Evolutionary conservation across 1,284 basidiomycete genomes (phyloP).

Genomic region (Cronartium quercuum): DNA sequence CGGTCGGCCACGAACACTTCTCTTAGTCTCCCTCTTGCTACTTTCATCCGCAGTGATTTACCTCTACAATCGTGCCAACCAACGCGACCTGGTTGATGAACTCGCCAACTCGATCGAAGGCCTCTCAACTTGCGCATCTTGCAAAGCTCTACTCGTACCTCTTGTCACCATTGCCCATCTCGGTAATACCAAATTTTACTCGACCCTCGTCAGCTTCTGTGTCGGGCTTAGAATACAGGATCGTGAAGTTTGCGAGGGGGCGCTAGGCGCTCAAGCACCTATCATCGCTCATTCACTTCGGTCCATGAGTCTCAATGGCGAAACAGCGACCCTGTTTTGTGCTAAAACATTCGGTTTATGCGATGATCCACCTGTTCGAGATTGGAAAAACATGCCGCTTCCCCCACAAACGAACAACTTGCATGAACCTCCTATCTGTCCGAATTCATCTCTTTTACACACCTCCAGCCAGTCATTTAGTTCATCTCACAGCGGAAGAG

Average conservation of each 20-base stretch:
- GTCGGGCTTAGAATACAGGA: slow-evolving; percentile 46
- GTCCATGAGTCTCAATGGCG: slow-evolving; percentile 53
- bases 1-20: not conserved
- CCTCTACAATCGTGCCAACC: slow-evolving; percentile 18
- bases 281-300: slow-evolving; percentile 59
- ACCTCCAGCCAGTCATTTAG: not conserved
- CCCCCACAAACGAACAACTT: slow-evolving; percentile 2
- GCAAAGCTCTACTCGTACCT: slow-evolving; percentile 26
- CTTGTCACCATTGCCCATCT: slow-evolving; percentile 36
- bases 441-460: not conserved
- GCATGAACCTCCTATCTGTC: no score
- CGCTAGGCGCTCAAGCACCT: slow-evolving; percentile 55
- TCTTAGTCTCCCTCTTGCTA: slow-evolving; percentile 6
- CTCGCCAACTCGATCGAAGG: slow-evolving; percentile 30
- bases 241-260: slow-evolving; percentile 57
- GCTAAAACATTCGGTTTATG: slow-evolving; percentile 59
- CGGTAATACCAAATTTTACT: slow-evolving; percentile 14
- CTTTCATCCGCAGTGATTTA: slow-evolving; percentile 8
- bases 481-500: not conserved
- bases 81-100: slow-evolving; percentile 23
- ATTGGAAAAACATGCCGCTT: slow-evolving; percentile 40
- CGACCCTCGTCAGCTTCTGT: slow-evolving; percentile 35
- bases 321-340: slow-evolving; percentile 58
- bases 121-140: slow-evolving; percentile 35
- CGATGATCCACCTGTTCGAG: slow-evolving; percentile 46